A percentile compares a stretch with the other conserved stretches of the same genome.
phyloP scores from a whole-genome alignment of 208 protist genomes.

The Endotrypanum monterogeii region DNA sequence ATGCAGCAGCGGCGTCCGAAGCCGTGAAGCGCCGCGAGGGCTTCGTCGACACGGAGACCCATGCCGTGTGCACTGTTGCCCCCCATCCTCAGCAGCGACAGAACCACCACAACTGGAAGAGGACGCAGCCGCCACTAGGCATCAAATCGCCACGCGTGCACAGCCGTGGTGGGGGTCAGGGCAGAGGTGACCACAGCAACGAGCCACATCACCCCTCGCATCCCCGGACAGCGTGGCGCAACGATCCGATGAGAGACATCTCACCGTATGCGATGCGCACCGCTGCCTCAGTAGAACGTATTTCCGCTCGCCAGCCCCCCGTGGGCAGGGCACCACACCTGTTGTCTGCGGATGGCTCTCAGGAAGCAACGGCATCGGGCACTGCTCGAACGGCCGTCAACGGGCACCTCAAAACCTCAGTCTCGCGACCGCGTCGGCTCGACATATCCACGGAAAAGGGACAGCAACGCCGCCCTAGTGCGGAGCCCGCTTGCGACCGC shows the following conservation, averaged over 20 bases:
- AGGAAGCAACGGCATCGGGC: not conserved
- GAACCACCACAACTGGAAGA: not conserved
- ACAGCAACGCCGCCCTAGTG: conserved; percentile 31
- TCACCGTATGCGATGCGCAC: conserved; percentile 9
- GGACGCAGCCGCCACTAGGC: not conserved
- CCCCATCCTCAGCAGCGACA: conserved; percentile 1
- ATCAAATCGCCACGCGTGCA: not conserved
- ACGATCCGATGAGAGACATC: not conserved
- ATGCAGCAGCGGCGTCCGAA: not conserved
- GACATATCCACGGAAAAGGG: conserved; percentile 41
- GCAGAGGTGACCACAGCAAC: too few relatives aligned
- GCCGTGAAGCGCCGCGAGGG: not conserved
- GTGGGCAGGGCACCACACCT: not conserved
- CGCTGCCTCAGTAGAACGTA: conserved; percentile 11
- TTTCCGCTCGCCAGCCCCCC: not conserved
- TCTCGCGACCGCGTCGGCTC: conserved; percentile 26
- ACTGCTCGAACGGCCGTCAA: not conserved
- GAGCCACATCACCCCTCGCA: too few relatives aligned
- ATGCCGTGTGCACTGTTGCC: not conserved
- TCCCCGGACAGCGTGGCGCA: not conserved
- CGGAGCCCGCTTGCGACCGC: conserved; percentile 11
- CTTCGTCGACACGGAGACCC: not conserved
- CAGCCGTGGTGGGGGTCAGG: not conserved
- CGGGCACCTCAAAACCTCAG: not conserved
- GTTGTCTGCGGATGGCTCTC: not conserved